Evolutionary conservation across 1,139 yeast species (phyloP), one percentile per base, ranked within the genome.

Genomic region (Nakaseomyces kungkrabaensis): DNA sequence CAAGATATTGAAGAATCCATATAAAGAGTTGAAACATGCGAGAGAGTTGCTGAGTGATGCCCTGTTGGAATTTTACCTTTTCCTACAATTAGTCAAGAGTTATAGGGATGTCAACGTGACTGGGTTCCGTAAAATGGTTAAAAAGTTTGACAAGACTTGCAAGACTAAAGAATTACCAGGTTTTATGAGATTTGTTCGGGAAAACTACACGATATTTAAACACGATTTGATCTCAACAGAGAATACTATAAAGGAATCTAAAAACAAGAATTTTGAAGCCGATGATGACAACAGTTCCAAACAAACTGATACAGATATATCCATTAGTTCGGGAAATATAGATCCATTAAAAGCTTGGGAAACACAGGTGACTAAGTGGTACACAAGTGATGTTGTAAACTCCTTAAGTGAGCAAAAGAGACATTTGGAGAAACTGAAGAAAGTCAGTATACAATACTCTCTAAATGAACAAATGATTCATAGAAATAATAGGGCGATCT

Each of bases 51-150:
- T 92, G 48, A 85, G 87, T 58, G 75, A 76, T 37, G 97, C 97
- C 0, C 68, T 87, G 11, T 71, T 82, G 51, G 97, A 90, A 61
- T 83, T 78, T 57, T 92, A 90, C 66, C 74, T 95, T 50, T 80
- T 86, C 8, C 70, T 92, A 53, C 89, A 90, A 55, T 72, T 92
- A 45, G 72, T 92, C 50, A 81, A 82, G 57, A 85, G 94, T 1
- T 92, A 81, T 64, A 75, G 87, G 55, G 74, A 82, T 43, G 68
- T 90, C 57, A 92, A 92, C 66, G 75, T 89, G 37, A 89, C 96
- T 0, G 98, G 95, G 0, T 81, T 90, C 59, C 76, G 96, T 51
- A 92, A 92, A 61, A 82, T 92, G 61, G 75, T 89, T 50, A 92
- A 92, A 62, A 92, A 92, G 66, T 89, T 79, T 63, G 98, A 92